Evolutionary conservation across 345 rosid genomes (phyloP).

Genomic region (Boechera divaricarpa): DNA sequence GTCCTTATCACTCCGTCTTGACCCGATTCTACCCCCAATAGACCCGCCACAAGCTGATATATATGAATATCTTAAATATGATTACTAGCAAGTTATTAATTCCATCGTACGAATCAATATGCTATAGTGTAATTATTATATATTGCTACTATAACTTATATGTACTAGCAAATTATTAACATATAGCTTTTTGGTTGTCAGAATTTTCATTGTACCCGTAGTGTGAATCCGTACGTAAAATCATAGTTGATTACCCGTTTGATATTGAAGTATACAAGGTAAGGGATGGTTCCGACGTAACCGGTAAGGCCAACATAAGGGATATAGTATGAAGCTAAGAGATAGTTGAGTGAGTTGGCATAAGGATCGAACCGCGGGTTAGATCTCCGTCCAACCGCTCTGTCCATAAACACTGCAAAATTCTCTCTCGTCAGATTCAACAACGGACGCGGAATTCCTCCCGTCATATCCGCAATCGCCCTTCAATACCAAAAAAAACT

Average conservation of each 20-base stretch:
- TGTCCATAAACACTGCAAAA: conserved; percentile 55
- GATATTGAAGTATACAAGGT: conserved; percentile 46
- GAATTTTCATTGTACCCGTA: no score
- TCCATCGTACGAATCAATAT: background rate
- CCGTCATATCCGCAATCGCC: conserved; percentile 59
- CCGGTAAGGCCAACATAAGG: conserved; percentile 78
- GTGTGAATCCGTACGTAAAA: no score
- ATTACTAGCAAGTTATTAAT: background rate
- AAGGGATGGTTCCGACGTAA: conserved; percentile 70
- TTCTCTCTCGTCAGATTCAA: conserved; percentile 52
- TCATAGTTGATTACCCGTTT: conserved; percentile 48
- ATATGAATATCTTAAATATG: conserved; percentile 2
- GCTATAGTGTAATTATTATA: background rate
- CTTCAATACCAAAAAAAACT: conserved; percentile 37
- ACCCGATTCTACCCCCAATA: conserved; percentile 70
- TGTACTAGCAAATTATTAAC: background rate
- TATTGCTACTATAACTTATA: background rate
- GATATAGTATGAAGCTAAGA: conserved; percentile 60
- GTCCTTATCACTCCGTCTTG: conserved; percentile 74
- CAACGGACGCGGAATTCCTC: conserved; percentile 65
- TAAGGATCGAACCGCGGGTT: conserved; percentile 75
- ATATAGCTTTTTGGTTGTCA: no score
- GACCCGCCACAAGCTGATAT: conserved; percentile 57
- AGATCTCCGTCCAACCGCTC: conserved; percentile 55
- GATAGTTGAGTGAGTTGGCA: conserved; percentile 52